Base-by-base conservation (phyloP, 805 yeast species). In the Teunomyces kruisii region DNA sequence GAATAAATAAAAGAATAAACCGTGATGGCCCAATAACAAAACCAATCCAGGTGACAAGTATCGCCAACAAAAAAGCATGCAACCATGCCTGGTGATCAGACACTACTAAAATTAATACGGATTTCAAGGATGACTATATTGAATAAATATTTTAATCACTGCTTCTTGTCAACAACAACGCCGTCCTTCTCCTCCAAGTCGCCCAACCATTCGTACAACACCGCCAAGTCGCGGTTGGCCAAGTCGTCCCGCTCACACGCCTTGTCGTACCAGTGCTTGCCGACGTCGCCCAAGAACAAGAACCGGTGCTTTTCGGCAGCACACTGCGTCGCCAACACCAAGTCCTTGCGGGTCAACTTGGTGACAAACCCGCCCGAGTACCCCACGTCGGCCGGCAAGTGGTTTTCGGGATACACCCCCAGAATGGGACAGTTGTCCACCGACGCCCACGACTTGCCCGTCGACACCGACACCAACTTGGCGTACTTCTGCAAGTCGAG, bases 401-500 rank as follows among this genome's bases (percentile, higher is more conserved):
- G 50, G 40, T 51, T 50, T 41, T 67, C 74, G 1, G 74, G 68
- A 49, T 70, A 69, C 6, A 72, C 73, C 6, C 76, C 78, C 1
- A 75, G 72, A 32, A 78, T 78, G 1, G 82, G 82, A 54, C 78
- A 75, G 57, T 78, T 78, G 54, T 75, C 79, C 26, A 72, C 78
- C 3, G 78, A 64, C 10, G 81, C 78, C 83, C 83, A 78, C 3
- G 76, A 64, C 53, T 76, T 70, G 13, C 82, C 83, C 6, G 81
- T 72, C 9, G 80, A 75, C 3, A 74, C 77, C 27, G 79, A 61
- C 13, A 78, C 78, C 44, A 78, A 64, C 40, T 75, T 71, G 24
- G 80, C 75, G 53, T 76, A 76, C 45, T 65, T 60, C 33, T 69
- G 57, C 56, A 75, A 60, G 55, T 78, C 70, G 45, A 78, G 68